Percentiles rank a stretch among this genome's conserved stretches.
These are phyloP conservation scores for Neocatenulostroma microsporum DNA, from an alignment of 2,329 filamentous ascomycete genomes.

Conservation along the genomic window DNA sequence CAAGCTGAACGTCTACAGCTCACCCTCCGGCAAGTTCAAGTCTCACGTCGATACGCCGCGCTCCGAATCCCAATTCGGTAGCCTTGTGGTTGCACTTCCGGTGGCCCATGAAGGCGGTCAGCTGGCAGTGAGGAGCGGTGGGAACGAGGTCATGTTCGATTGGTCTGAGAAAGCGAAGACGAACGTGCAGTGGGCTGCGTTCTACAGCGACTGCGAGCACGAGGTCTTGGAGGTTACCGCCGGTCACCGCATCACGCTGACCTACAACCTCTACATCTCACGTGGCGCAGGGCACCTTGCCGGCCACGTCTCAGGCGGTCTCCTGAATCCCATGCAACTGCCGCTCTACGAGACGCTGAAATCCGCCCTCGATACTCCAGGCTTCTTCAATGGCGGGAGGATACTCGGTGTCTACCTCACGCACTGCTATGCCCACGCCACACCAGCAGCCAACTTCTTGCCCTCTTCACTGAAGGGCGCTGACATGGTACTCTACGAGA, in stretches of 20 bases:
- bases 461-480: constrained; percentile 20
- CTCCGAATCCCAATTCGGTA: constrained; percentile 18
- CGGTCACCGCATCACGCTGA: constrained; percentile 51
- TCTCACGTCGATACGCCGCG: constrained; percentile 25
- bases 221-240: constrained; percentile 44
- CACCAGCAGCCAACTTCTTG: constrained; percentile 10
- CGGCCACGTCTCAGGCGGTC: constrained; percentile 4
- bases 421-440: constrained; percentile 21
- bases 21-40: constrained; percentile 17
- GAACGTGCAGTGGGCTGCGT: constrained; percentile 47
- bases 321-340: constrained; percentile 28
- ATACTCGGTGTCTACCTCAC: constrained; percentile 16
- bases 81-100: constrained; percentile 19
- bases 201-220: constrained; percentile 49
- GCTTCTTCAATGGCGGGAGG: constrained; percentile 30
- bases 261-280: constrained; percentile 50
- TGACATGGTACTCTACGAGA: constrained; percentile 22
- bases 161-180: too few species aligned
- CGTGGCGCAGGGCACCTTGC: constrained; percentile 28
- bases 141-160: constrained; percentile 35
- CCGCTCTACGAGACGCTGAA: constrained; percentile 32
- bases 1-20: constrained; percentile 45
- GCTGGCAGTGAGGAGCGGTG: constrained; percentile 41
- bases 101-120: constrained; percentile 31
- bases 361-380: constrained; percentile 21